A percentile compares a stretch with the other conserved stretches of the same genome.
Conservation (phyloP, 2,329 filamentous ascomycete genomes). For the Penicillium sp. region DNA sequence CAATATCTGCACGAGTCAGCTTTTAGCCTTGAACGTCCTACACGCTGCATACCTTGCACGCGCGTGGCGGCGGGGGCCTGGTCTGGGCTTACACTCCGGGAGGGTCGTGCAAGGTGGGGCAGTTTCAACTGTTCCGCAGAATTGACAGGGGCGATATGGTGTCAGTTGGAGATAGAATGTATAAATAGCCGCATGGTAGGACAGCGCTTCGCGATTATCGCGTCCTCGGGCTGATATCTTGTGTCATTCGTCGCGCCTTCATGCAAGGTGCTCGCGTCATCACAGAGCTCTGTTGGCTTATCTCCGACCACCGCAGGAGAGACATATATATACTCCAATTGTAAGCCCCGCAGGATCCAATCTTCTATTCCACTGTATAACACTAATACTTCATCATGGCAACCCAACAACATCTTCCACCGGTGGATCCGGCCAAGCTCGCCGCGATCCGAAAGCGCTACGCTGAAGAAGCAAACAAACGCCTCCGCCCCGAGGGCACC, state of each 20-base stretch:
- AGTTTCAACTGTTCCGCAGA: background rate
- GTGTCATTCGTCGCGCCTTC: slow-evolving; percentile 1
- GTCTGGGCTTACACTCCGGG: too few relatives aligned
- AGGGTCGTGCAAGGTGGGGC: too few relatives aligned
- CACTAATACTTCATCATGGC: background rate
- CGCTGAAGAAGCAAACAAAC: background rate
- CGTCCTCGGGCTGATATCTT: background rate
- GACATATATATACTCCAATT: background rate
- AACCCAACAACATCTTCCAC: background rate
- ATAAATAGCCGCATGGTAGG: background rate
- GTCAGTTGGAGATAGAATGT: background rate
- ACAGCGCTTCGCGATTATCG: background rate
- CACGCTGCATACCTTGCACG: too few relatives aligned
- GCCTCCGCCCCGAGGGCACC: background rate
- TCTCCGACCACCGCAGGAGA: background rate
- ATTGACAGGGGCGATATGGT: background rate
- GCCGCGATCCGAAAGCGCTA: background rate
- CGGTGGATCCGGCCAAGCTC: background rate
- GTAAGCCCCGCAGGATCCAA: too few relatives aligned
- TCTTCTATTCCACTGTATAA: too few relatives aligned
- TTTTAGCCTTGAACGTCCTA: too few relatives aligned
- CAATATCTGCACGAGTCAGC: too few relatives aligned
- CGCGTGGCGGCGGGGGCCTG: too few relatives aligned
- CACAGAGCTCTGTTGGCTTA: too few relatives aligned
- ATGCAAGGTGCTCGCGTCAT: background rate